Base-by-base conservation (phyloP, 2,329 filamentous ascomycete genomes). In the Penicillium brasilianum region DNA sequence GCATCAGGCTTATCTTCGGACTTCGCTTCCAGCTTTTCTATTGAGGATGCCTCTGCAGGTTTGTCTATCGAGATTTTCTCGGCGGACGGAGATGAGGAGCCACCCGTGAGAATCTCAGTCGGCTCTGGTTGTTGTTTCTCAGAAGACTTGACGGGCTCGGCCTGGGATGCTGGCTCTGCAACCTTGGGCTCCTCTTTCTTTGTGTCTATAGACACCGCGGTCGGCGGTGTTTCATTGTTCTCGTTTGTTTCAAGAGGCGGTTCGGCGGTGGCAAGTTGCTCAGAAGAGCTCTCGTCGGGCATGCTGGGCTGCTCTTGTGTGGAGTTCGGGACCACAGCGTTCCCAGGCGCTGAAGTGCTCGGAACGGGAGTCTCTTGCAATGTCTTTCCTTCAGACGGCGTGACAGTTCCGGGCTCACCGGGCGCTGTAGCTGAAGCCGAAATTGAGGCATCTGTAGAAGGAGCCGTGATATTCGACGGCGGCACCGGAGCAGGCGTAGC, bases 371-470 rank as follows among this genome's bases (percentile, higher is more conserved):
- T 44, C 6, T 52, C 56, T 28, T 25, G 22, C 13, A 37, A 13
- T 20, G 54, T 22, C 41, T 62, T 55, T 41, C 52, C 51, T 39
- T 59, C 59, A 60, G 60, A 37, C 37, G 60, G 30, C 10, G 5
- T 28, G 6, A 22, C 25, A 50, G 55, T 11, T 22, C 25, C 11
- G 28, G 56, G 50, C 22, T 56, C 49, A 10, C 48, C 46, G 32
- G 34, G 28, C 11, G 37, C 46, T 22, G 30, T 11, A 20, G n/a
- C 14, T 34, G n/a, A n/a, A 20, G 36, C 16, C 5, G 57, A 44
- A 49, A 46, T 32, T 16, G 39, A 14, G 11, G 39, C 32, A 20
- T 36, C 51, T 22, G 34, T 48, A 51, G 30, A 25, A 30, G 57
- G 34, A 44, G 30, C 37, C 3, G 30, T 18, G 6, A 13, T 14